Percentiles rank a stretch among this genome's conserved stretches.
Conservation (phyloP, 345 rosid species). For the Linum lewisii region DNA sequence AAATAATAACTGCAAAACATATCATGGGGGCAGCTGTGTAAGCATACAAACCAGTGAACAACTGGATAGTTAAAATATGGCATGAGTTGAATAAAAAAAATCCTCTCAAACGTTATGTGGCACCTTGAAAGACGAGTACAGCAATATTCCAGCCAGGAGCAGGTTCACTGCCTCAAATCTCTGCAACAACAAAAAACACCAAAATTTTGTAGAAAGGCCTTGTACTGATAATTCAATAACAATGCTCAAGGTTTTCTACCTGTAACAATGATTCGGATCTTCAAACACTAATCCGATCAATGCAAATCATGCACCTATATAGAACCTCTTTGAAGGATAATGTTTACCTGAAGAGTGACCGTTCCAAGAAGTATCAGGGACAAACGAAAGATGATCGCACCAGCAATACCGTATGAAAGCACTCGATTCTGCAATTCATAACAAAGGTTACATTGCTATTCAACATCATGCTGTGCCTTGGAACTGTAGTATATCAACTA, state of each 20-base stretch:
- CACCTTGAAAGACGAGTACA: constrained; percentile 88
- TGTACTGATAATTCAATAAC: no score
- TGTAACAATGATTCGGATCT: constrained; percentile 7
- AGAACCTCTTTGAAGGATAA: background rate
- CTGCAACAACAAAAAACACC: constrained; percentile 29
- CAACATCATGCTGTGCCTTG: constrained; percentile 4
- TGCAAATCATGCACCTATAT: background rate
- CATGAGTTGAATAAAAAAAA: background rate
- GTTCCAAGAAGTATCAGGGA: constrained; percentile 73
- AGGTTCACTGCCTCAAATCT: constrained; percentile 81
- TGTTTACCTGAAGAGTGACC: constrained; percentile 80
- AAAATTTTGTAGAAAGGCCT: background rate
- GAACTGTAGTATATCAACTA: background rate
- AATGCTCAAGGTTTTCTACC: no score
- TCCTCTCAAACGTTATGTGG: background rate
- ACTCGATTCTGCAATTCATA: constrained; percentile 54
- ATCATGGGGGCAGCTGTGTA: background rate
- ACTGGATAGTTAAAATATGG: no score
- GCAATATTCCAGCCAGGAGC: constrained; percentile 65
- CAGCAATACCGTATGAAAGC: constrained; percentile 84
- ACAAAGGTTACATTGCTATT: constrained; percentile 11
- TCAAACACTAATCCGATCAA: background rate
- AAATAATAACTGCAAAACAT: constrained; percentile 34
- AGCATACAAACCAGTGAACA: background rate
- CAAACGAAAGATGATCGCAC: constrained; percentile 76